Conservation (phyloP, 192 early-diverging fungal species). For the Piromyces finnis region DNA sequence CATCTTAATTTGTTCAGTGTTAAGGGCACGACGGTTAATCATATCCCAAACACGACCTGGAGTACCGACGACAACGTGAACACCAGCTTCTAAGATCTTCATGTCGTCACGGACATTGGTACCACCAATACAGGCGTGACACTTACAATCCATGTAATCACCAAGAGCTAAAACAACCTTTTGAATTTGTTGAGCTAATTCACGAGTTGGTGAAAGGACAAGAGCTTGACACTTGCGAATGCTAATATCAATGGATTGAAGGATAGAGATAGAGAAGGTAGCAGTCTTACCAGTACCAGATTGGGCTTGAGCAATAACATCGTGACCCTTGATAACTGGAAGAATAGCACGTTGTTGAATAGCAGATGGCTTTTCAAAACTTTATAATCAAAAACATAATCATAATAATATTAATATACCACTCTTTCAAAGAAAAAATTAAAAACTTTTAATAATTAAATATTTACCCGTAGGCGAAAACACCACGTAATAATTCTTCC, state of each 20-base stretch:
- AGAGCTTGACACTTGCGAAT: conserved; percentile 79
- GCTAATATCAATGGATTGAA: conserved; percentile 73
- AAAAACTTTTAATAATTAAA: too few relatives aligned
- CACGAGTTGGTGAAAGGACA: conserved; percentile 91
- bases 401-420: too few relatives aligned
- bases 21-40: conserved; percentile 81
- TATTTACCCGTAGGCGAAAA: conserved; percentile 87
- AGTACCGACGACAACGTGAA: conserved; percentile 91
- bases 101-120: conserved; percentile 85
- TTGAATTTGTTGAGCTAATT: conserved; percentile 96
- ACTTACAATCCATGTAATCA: conserved; percentile 86
- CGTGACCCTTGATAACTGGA: conserved; percentile 84
- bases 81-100: conserved; percentile 55
- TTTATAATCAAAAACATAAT: conserved; percentile 7
- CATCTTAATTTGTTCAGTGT: conserved; percentile 79
- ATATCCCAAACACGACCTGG: conserved; percentile 98
- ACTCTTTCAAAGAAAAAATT: too few relatives aligned
- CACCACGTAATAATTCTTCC: conserved; percentile 82
- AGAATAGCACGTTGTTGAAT: conserved; percentile 95
- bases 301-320: conserved; percentile 99
- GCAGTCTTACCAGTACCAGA: conserved; percentile 99
- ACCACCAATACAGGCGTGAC: conserved; percentile 96
- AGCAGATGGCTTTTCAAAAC: conserved; percentile 91
- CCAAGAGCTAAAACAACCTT: conserved; percentile 87
- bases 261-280: conserved; percentile 98